These are phyloP conservation scores for Carex arenaria DNA, from an alignment of 202 grass and related monocot genomes.

Conservation along the genomic window DNA sequence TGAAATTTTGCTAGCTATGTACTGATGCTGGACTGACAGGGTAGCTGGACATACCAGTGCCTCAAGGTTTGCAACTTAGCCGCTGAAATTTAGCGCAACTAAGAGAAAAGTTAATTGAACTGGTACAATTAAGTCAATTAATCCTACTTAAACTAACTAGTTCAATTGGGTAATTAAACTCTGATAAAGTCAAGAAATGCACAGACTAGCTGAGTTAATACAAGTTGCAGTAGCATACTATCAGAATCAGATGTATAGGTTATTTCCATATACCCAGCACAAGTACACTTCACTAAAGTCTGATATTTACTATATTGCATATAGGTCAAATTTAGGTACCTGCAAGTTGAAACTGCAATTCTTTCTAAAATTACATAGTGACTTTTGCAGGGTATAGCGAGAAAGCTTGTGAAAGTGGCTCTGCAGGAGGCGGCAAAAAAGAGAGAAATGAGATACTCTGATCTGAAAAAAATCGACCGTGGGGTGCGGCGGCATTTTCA, in stretches of 20 bases:
- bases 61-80: background rate
- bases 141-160: background rate
- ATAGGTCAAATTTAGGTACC: background rate
- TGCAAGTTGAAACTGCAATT: background rate
- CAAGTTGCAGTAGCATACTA: background rate
- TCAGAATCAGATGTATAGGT: background rate
- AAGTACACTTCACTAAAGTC: background rate
- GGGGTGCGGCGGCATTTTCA: conserved; percentile 81
- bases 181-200: background rate
- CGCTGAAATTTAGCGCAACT: conserved; percentile 1
- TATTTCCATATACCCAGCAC: background rate
- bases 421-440: conserved; percentile 81
- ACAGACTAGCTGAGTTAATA: background rate
- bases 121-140: background rate
- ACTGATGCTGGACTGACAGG: background rate
- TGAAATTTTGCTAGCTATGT: no score
- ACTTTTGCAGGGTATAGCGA: conserved; percentile 54
- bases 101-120: background rate
- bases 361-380: background rate
- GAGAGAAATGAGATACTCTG: conserved; percentile 89
- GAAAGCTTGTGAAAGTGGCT: conserved; percentile 66
- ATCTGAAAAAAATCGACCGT: conserved; percentile 79
- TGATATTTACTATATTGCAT: background rate
- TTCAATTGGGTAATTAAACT: background rate
- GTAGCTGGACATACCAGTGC: background rate